Conservation (phyloP, 169 alveolate species). For the Plasmodium falciparum region DNA sequence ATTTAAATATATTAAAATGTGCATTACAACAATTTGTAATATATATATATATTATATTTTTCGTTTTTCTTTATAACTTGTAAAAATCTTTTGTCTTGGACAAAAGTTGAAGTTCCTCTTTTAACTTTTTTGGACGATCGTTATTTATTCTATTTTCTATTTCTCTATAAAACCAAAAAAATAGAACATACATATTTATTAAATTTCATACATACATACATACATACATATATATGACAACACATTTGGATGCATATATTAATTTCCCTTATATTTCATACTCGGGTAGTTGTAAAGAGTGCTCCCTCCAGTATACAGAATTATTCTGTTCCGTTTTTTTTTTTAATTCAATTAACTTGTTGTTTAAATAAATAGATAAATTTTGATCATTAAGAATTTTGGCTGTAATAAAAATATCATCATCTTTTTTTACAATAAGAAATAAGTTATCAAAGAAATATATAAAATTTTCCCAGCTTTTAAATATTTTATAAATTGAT, state of each 20-base stretch:
- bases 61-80: conserved; percentile 25
- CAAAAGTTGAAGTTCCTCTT: conserved; percentile 64
- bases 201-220: background rate
- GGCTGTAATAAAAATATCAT: conserved; percentile 26
- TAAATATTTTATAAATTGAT: conserved; percentile 81
- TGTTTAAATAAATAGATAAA: conserved; percentile 49
- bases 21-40: background rate
- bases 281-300: conserved; percentile 62
- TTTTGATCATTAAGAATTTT: conserved; percentile 57
- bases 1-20: background rate
- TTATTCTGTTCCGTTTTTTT: conserved; percentile 31
- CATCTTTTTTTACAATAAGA: conserved; percentile 21
- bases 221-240: background rate
- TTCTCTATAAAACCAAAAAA: conserved; percentile 22
- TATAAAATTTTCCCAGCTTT: conserved; percentile 79
- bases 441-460: conserved; percentile 48
- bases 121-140: conserved; percentile 63
- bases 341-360: conserved; percentile 51
- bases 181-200: too few species aligned
- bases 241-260: conserved; percentile 3
- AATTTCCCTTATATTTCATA: background rate
- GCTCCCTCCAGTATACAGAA: conserved; percentile 54
- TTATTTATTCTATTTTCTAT: conserved; percentile 50
- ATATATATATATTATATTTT: background rate
- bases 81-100: conserved; percentile 72